Evolutionary conservation across 768 basidiomycete genomes (phyloP).

Genomic region (Mycena maculata): DNA sequence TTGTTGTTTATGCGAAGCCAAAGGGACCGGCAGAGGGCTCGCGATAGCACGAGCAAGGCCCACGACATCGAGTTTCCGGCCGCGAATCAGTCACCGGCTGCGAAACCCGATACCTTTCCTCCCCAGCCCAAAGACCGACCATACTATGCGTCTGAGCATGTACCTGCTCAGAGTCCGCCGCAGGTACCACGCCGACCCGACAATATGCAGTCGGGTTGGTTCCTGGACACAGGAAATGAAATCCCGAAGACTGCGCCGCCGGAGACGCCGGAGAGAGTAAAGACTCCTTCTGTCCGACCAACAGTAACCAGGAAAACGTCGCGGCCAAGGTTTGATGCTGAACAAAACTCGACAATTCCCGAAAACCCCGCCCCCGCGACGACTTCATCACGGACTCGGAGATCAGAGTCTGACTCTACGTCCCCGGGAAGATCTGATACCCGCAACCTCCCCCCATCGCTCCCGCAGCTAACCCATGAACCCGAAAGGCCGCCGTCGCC

Average conservation of each 20-base stretch:
- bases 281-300: background rate
- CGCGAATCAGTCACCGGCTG: background rate
- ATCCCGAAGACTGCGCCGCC: background rate
- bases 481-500: background rate
- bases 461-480: background rate
- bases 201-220: conserved; percentile 17
- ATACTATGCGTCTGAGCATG: conserved; percentile 7
- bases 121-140: conserved; percentile 12
- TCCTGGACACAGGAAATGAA: background rate
- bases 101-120: background rate
- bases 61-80: background rate
- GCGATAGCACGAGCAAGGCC: too few relatives aligned
- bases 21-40: background rate
- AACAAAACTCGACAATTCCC: background rate
- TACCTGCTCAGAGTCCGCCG: conserved; percentile 9
- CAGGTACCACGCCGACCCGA: background rate
- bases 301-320: background rate
- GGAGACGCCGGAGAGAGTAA: background rate
- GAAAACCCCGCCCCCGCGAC: background rate
- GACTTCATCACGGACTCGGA: background rate
- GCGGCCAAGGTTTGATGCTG: background rate
- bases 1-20: conserved; percentile 17
- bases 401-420: background rate
- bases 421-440: background rate
- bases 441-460: background rate